These are phyloP conservation scores for Marasmius oreades DNA, from an alignment of 1,284 basidiomycete species.

Conservation along the genomic window DNA sequence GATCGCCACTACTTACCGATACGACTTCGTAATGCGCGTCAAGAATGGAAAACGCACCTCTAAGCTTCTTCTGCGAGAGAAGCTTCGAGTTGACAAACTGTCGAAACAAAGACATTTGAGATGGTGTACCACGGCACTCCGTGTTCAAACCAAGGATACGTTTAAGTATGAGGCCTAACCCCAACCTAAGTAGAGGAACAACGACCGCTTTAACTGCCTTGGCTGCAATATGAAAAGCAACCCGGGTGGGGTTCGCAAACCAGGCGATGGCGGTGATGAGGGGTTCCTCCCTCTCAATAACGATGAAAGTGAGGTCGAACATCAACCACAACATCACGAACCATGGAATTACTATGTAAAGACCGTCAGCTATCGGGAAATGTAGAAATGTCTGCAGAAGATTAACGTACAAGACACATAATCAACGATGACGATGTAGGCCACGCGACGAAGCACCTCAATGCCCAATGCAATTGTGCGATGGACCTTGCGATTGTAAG, in stretches of 20 bases:
- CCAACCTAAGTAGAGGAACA: constrained; percentile 34
- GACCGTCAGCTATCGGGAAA: not conserved
- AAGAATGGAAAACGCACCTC: constrained; percentile 36
- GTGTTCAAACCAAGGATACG: constrained; percentile 36
- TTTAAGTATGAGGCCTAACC: constrained; percentile 38
- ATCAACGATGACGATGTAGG: constrained; percentile 31
- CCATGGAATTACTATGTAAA: constrained; percentile 40
- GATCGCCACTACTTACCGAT: constrained; percentile 31
- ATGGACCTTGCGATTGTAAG: constrained; percentile 35
- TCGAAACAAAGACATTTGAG: constrained; percentile 31
- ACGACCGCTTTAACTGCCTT: constrained; percentile 33
- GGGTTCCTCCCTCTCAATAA: constrained; percentile 23
- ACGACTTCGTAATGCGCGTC: constrained; percentile 42
- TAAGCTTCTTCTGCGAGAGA: constrained; percentile 32
- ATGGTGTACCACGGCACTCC: constrained; percentile 22
- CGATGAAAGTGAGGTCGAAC: too few relatives aligned
- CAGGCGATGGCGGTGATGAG: constrained; percentile 39
- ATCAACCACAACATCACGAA: constrained; percentile 33
- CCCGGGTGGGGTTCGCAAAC: constrained; percentile 37
- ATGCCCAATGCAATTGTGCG: constrained; percentile 26
- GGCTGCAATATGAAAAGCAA: constrained; percentile 35
- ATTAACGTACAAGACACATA: constrained; percentile 13
- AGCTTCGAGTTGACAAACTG: constrained; percentile 35
- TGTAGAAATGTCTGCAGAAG: not conserved
- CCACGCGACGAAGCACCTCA: constrained; percentile 34